phyloP scores from a whole-genome alignment of 257 asterid species.

The Solanum tarijense region DNA sequence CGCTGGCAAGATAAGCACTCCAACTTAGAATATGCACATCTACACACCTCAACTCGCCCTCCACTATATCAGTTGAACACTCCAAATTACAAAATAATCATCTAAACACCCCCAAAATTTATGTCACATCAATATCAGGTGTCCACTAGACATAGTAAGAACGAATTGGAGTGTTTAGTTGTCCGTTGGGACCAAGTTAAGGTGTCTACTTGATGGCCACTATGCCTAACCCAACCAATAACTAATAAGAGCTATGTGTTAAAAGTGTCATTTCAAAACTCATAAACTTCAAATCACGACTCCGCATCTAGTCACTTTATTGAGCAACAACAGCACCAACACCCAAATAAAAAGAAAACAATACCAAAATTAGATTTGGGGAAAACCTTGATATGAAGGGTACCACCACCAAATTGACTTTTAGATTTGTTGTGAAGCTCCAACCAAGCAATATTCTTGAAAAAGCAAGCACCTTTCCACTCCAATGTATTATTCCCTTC shows the following conservation, averaged over 20 bases:
- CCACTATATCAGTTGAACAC: background rate
- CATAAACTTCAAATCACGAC: background rate
- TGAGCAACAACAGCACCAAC: background rate
- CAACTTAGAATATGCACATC: background rate
- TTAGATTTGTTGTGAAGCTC: slow-evolving; percentile 58
- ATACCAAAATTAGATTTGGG: background rate
- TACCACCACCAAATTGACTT: slow-evolving; percentile 70
- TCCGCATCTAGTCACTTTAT: background rate
- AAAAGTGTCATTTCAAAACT: background rate
- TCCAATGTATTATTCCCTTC: slow-evolving; percentile 22
- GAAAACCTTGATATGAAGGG: slow-evolving; percentile 72
- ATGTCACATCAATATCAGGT: background rate
- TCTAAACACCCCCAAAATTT: background rate
- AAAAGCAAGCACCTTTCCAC: slow-evolving; percentile 87
- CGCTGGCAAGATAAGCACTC: background rate
- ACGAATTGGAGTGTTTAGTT: background rate
- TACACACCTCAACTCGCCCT: background rate
- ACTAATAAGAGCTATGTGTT: background rate
- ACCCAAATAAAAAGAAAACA: background rate
- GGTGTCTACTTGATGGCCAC: background rate
- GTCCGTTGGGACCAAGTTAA: background rate
- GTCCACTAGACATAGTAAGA: background rate
- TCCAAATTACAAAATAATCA: background rate
- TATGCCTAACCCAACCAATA: background rate
- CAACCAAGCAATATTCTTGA: slow-evolving; percentile 65